Conservation (phyloP, 352 stramenopile species). For the Pythium myriotylum region DNA sequence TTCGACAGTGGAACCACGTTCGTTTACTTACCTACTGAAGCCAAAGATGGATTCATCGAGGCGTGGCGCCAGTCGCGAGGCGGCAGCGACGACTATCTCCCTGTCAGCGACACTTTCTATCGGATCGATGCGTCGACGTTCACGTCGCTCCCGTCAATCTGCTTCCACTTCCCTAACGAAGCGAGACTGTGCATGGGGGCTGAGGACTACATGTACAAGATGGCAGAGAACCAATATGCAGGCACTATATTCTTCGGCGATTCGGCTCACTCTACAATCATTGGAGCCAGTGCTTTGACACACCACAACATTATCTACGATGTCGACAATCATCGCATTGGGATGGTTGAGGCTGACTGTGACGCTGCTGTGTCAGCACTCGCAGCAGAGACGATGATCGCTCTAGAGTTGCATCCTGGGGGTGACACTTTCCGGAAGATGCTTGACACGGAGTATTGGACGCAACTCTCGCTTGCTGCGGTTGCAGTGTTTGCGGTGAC, state of each 20-base stretch:
- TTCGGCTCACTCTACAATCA: slow-evolving; percentile 63
- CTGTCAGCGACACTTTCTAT: slow-evolving; percentile 54
- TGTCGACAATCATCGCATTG: slow-evolving; percentile 68
- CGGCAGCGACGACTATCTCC: slow-evolving; percentile 40
- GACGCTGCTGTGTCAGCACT: slow-evolving; percentile 20
- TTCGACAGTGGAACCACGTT: slow-evolving; percentile 85
- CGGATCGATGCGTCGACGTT: slow-evolving; percentile 29
- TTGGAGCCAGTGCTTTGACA: slow-evolving; percentile 65
- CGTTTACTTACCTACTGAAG: slow-evolving; percentile 60
- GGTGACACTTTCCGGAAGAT: slow-evolving; percentile 56
- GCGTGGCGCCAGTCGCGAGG: slow-evolving; percentile 55
- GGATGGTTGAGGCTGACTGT: slow-evolving; percentile 60
- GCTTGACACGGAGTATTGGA: slow-evolving; percentile 41
- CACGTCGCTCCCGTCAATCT: slow-evolving; percentile 49
- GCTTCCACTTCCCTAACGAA: slow-evolving; percentile 70
- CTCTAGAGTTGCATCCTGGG: slow-evolving; percentile 56
- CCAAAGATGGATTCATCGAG: slow-evolving; percentile 38
- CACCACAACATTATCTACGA: slow-evolving; percentile 85
- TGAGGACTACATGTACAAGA: slow-evolving; percentile 51
- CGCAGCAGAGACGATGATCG: slow-evolving; percentile 29
- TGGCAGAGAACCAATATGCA: slow-evolving; percentile 41
- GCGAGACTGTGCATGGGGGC: slow-evolving; percentile 57
- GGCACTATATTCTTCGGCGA: slow-evolving; percentile 75
- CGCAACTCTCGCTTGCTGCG: slow-evolving; percentile 43
- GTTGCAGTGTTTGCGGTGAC: slow-evolving; percentile 45